These are phyloP conservation scores for Nicotiana rustica DNA, from an alignment of 305 asterid species.

Conservation along the genomic window DNA sequence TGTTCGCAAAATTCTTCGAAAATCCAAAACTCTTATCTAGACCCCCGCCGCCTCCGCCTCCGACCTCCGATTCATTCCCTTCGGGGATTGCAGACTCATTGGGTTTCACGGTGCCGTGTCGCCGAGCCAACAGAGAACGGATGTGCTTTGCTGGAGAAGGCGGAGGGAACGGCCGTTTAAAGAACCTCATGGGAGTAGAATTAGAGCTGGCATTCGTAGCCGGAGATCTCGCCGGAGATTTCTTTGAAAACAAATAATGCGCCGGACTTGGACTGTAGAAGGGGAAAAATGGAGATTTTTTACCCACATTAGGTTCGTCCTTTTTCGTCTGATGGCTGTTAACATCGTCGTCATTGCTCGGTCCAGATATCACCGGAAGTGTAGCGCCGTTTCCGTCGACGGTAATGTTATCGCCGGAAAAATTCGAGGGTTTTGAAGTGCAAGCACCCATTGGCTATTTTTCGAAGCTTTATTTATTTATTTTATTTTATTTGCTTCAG, in stretches of 20 bases:
- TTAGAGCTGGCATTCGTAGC: conserved; percentile 47
- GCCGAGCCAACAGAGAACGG: conserved; percentile 73
- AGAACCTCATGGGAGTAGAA: conserved; percentile 74
- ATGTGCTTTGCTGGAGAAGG: conserved; percentile 99
- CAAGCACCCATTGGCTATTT: conserved; percentile 74
- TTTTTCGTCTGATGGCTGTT: conserved; percentile 43
- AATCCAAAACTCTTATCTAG: conserved; percentile 89
- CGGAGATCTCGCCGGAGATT: conserved; percentile 90
- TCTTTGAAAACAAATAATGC: conserved; percentile 68
- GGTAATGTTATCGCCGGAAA: conserved; percentile 40
- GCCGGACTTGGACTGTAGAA: conserved; percentile 90
- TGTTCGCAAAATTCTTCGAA: conserved; percentile 71
- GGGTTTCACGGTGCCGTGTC: conserved; percentile 90
- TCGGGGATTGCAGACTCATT: conserved; percentile 69
- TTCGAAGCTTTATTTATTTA: not conserved
- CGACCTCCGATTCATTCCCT: conserved; percentile 58
- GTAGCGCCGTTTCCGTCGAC: not conserved
- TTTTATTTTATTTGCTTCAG: conserved; percentile 20
- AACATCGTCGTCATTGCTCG: conserved; percentile 38
- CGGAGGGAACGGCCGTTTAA: conserved; percentile 84
- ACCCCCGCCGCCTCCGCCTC: conserved; percentile 42
- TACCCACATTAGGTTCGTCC: conserved; percentile 52
- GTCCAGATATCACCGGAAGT: conserved; percentile 42
- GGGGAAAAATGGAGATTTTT: conserved; percentile 66
- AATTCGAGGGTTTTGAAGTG: conserved; percentile 69